These are phyloP conservation scores for Byssothecium circinans DNA, from an alignment of 2,329 filamentous ascomycete genomes.

Conservation along the genomic window DNA sequence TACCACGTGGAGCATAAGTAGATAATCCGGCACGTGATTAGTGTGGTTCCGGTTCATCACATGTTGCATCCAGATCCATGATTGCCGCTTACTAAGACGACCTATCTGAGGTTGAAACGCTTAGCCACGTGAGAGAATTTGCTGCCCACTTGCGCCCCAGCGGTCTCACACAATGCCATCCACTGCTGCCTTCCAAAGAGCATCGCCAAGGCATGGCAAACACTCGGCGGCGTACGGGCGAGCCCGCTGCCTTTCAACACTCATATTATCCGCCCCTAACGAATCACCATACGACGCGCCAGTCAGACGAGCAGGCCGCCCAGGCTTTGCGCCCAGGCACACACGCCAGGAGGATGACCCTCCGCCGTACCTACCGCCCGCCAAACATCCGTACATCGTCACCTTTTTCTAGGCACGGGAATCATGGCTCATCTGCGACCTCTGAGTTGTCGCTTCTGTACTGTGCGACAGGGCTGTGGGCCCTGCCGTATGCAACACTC, in stretches of 20 bases:
- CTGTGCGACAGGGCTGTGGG: not conserved
- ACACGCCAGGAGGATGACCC: not conserved
- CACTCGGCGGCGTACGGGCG: not conserved
- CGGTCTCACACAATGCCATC: too few relatives aligned
- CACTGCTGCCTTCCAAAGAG: not conserved
- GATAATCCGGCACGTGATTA: too few relatives aligned
- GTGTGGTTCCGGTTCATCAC: too few relatives aligned
- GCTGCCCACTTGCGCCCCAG: too few relatives aligned
- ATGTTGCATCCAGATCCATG: too few relatives aligned
- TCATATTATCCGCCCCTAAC: not conserved
- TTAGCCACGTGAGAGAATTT: too few relatives aligned
- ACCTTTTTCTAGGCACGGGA: not conserved
- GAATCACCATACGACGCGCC: slow-evolving; percentile 6
- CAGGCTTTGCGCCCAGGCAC: slow-evolving; percentile 12
- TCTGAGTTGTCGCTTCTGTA: not conserved
- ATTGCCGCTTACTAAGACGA: too few relatives aligned
- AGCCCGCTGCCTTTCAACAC: not conserved
- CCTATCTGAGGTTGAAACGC: too few relatives aligned
- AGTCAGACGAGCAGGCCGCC: slow-evolving; percentile 6
- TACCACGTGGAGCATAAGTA: too few relatives aligned
- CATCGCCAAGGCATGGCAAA: not conserved
- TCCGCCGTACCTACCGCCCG: not conserved
- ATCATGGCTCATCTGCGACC: not conserved
- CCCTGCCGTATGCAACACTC: too few relatives aligned
- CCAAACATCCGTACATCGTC: not conserved